These are phyloP conservation scores for Starmerella vitae DNA, from an alignment of 805 yeast species.

Conservation along the genomic window DNA sequence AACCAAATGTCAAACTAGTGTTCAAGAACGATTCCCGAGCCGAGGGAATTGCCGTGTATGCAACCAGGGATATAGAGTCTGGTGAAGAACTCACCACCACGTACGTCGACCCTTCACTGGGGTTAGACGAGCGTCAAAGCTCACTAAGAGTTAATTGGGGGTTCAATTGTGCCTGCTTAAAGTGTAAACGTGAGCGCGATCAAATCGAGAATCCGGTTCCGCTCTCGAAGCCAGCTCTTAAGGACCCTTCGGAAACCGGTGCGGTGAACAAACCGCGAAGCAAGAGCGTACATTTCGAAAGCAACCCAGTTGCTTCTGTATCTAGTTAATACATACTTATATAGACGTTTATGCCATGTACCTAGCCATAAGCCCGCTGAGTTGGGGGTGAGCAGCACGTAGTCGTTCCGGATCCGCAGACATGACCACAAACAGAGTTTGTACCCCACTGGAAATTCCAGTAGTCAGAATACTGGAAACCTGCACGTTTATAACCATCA, in stretches of 20 bases:
- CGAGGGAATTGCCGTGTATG: conserved; percentile 47
- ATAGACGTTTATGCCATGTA: neutral
- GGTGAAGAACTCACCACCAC: conserved; percentile 60
- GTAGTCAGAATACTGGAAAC: conserved; percentile 59
- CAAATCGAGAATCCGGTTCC: neutral
- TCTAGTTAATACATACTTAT: neutral
- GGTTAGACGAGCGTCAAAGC: conserved; percentile 48
- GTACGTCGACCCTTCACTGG: conserved; percentile 55
- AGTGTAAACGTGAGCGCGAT: conserved; percentile 39
- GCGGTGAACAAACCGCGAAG: conserved; percentile 3
- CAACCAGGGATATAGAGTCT: conserved; percentile 41
- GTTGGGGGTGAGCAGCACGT: conserved; percentile 53
- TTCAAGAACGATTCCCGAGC: conserved; percentile 30
- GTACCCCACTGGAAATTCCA: conserved; percentile 66
- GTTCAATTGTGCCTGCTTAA: conserved; percentile 51
- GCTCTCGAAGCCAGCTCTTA: conserved; percentile 9
- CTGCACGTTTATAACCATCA: conserved; percentile 62
- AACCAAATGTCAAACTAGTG: conserved; percentile 47
- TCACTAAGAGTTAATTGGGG: conserved; percentile 68
- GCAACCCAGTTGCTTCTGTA: conserved; percentile 3
- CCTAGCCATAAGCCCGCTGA: conserved; percentile 2
- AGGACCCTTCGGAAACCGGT: neutral
- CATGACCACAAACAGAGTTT: conserved; percentile 72
- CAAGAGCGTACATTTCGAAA: conserved; percentile 21
- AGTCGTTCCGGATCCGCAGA: conserved; percentile 77